Evolutionary conservation across 768 basidiomycete genomes (phyloP), one percentile per base, ranked within the genome.

Genomic region (Kwoniella dejecticola): DNA sequence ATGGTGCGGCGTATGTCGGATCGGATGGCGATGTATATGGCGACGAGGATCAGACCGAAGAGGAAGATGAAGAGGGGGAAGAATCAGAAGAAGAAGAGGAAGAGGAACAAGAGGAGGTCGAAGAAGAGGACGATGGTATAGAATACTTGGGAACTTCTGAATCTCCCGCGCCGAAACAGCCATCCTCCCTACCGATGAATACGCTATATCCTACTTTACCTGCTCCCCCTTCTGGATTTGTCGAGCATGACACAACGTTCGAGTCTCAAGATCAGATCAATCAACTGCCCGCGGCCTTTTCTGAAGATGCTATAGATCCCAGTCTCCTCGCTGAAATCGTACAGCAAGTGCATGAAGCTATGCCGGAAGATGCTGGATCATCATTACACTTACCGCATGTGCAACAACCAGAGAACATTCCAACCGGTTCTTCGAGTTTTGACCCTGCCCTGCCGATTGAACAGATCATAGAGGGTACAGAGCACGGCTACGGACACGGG

Each of bases 241-340:
- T 54, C 27, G 19, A 38, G 15, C 33, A 19, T n/a, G 60, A 30
- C 17, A 17, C 31, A 19, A 27, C 24, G 12, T 6, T 44, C n/a
- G 19, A 54, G 7, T 24, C 59, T n/a, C 42, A 60, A 19, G 62
- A 57, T 15, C 46, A 53, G 24, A 29, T 52, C 3, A 17, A 23
- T 15, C 57, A 58, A 46, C 38, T 53, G 50, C 41, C 38, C 8
- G 21, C 62, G 6, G 21, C 62, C 8, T 63, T 52, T 44, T 54
- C 41, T 6, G 60, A 65, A 38, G 63, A 59, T 33, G 50, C 57
- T 17, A 64, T 64, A 31, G 57, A 64, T 38, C 62, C 62, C 2
- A 45, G 5, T 24, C 38, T 64, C 2, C 45, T 64, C 2, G 52
- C 57, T 11, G 48, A 59, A 15, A 42, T 64, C 27, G 62, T 52